Evolutionary conservation across 2,329 filamentous ascomycete genomes (phyloP), one percentile per base, ranked within the genome.

Genomic region (Colletotrichum sp.): DNA sequence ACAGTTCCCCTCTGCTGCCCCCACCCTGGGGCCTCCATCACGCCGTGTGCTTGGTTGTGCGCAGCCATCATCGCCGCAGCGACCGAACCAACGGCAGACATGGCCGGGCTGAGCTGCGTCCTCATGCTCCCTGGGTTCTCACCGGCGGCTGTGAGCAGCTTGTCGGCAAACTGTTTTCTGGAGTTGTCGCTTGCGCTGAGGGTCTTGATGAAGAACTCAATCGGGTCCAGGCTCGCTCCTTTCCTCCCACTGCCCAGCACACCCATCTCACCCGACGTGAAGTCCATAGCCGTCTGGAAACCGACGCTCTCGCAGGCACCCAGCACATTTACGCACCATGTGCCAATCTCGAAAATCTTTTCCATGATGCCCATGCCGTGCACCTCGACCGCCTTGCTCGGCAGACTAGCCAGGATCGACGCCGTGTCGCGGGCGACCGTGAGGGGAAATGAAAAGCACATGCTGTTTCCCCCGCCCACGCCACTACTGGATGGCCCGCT

Each of bases 391-490:
- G 84, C 85, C 15, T 81, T 82, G 4, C 82, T 83, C 0, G 87
- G 86, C 3, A 88, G 80, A 7, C 82, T 83, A 21, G 84, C 83
- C 26, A 88, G 81, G 8, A 87, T 83, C 8, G 81, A 83, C 1
- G 91, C 85, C 2, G 92, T 87, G 65, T 91, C 91, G 64, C 90
- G 85, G 0, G 91, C 91, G n/a, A 93, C 91, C 48, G 91, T 88
- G 32, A 93, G 87, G 0, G 91, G 91, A 71, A 91, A 93, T 36
- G 88, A 87, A 83, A 92, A 92, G 38, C 87, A 90, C 88, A 93
- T 90, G 62, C 91, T 89, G 18, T 71, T 76, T 8, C 73, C 73
- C 4, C 65, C 73, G 15, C 58, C 58, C 18, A 68, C 70, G 21
- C 56, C 58, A 34, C 58, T 28, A 5, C 38, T 65, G 8, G 75